Evolutionary conservation across 441 rosid species (phyloP).

Genomic region (Brassica hybrid): DNA sequence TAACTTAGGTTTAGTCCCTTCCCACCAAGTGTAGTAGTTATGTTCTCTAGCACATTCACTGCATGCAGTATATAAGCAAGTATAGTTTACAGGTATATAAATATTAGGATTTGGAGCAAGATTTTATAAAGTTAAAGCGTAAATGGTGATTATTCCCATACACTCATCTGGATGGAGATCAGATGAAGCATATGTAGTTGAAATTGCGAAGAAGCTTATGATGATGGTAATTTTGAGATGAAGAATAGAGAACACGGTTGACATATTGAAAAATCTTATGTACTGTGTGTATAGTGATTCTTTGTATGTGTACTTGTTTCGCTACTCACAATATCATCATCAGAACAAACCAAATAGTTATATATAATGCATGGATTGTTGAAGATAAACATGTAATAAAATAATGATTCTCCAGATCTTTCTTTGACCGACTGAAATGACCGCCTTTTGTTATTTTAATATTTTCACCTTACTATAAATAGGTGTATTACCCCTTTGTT

Average conservation of each 20-base stretch:
- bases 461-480: too few relatives aligned
- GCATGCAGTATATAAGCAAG: background rate
- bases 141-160: slow-evolving; percentile 1
- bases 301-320: slow-evolving; percentile 3
- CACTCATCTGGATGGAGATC: slow-evolving; percentile 9
- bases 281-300: background rate
- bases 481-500: too few relatives aligned
- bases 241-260: background rate
- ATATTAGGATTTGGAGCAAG: background rate
- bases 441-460: too few relatives aligned
- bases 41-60: background rate
- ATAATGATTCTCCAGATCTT: too few relatives aligned
- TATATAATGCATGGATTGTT: background rate
- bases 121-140: background rate
- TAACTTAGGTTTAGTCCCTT: background rate
- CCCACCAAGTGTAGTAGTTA: background rate
- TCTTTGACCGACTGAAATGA: too few relatives aligned
- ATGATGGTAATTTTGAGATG: background rate
- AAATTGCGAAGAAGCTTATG: background rate
- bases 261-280: background rate
- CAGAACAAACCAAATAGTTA: background rate
- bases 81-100: background rate
- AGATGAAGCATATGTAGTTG: background rate
- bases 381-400: too few relatives aligned
- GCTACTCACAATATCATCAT: background rate